phyloP scores from a whole-genome alignment of 768 basidiomycete species.

The Amanita exitialis region DNA sequence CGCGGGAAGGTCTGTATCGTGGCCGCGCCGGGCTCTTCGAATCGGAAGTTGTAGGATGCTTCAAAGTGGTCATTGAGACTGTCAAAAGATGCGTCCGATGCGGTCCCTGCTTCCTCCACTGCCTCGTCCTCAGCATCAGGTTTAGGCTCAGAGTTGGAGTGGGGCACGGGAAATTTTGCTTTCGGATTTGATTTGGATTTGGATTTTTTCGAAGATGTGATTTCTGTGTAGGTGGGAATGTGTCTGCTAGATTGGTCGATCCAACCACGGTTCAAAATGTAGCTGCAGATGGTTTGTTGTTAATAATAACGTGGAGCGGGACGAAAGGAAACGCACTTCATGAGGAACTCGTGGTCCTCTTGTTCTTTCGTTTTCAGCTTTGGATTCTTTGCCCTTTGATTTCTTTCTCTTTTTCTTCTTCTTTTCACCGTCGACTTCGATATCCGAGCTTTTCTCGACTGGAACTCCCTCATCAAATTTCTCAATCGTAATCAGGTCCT shows the following conservation, averaged over 20 bases:
- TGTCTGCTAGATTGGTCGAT: constrained; percentile 68
- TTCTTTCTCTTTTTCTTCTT: constrained; percentile 29
- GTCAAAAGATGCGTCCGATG: constrained; percentile 50
- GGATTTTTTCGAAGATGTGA: constrained; percentile 38
- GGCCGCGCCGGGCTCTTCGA: constrained; percentile 81
- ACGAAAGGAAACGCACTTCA: constrained; percentile 46
- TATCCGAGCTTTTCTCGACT: constrained; percentile 3
- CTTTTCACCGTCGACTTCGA: constrained; percentile 18
- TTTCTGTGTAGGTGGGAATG: constrained; percentile 79
- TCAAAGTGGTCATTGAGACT: constrained; percentile 90
- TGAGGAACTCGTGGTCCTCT: constrained; percentile 77
- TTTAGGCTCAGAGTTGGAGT: constrained; percentile 11
- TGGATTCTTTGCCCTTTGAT: constrained; percentile 22
- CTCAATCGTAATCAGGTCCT: constrained; percentile 48
- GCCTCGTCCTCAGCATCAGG: constrained; percentile 27
- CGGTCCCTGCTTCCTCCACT: constrained; percentile 30
- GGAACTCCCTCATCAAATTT: constrained; percentile 12
- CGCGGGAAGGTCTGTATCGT: constrained; percentile 60
- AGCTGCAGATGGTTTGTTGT: constrained; percentile 36
- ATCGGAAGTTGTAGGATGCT: constrained; percentile 95
- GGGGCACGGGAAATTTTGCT: constrained; percentile 14
- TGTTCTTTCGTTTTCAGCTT: constrained; percentile 40
- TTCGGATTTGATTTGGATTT: constrained; percentile 14
- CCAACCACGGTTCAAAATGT: constrained; percentile 97
- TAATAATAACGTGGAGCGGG: background rate